Evolutionary conservation across 2,329 filamentous ascomycete species (phyloP).

Genomic region (Penicillium sp.): DNA sequence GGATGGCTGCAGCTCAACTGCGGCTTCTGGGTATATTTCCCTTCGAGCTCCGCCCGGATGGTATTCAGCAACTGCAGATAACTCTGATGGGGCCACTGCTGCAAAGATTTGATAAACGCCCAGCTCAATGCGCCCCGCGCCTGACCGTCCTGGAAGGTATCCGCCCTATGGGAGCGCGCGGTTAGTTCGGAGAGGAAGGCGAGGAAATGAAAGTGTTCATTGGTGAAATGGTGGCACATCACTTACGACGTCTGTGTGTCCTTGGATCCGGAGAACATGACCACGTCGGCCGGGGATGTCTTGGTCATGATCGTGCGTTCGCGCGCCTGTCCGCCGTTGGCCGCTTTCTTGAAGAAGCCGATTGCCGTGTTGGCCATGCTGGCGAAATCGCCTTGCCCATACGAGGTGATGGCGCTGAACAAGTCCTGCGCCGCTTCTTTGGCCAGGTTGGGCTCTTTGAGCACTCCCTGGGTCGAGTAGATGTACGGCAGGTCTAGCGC

Average conservation of each 20-base stretch:
- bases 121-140: conserved; percentile 96
- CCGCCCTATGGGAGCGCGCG: conserved; percentile 55
- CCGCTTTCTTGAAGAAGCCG: conserved; percentile 80
- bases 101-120: conserved; percentile 85
- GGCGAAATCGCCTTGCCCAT: conserved; percentile 74
- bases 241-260: conserved; percentile 69
- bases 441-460: conserved; percentile 63
- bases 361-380: conserved; percentile 76
- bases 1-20: conserved; percentile 96
- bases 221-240: neutral
- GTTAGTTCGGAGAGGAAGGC: neutral
- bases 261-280: conserved; percentile 97
- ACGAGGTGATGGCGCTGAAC: conserved; percentile 63
- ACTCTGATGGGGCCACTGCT: conserved; percentile 86
- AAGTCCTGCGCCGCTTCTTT: conserved; percentile 61
- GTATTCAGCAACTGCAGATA: conserved; percentile 92
- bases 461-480: conserved; percentile 59
- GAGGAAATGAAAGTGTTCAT: neutral
- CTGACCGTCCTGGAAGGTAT: conserved; percentile 80
- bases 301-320: conserved; percentile 78
- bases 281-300: conserved; percentile 88
- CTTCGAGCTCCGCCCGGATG: conserved; percentile 79
- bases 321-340: conserved; percentile 68
- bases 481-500: conserved; percentile 63
- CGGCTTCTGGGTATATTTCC: conserved; percentile 89